These are phyloP conservation scores for Fonsecaea multimorphosa DNA, from an alignment of 2,329 filamentous ascomycete species.

Conservation along the genomic window DNA sequence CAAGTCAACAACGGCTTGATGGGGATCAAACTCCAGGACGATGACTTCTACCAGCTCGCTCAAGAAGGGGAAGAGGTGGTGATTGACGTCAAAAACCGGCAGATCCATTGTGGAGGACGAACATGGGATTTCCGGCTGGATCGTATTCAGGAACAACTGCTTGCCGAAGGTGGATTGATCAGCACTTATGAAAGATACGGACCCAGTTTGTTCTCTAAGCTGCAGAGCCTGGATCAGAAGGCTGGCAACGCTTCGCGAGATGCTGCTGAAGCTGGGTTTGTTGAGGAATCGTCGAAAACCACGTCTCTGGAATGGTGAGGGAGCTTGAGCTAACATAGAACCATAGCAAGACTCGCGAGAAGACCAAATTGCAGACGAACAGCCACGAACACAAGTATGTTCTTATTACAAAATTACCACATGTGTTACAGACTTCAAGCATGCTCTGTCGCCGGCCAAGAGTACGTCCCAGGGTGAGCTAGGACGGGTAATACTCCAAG, in stretches of 20 bases:
- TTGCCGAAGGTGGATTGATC: slow-evolving; percentile 20
- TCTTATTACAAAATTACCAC: neutral
- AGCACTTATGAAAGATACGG: slow-evolving; percentile 25
- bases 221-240: slow-evolving; percentile 19
- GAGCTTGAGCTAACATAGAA: neutral
- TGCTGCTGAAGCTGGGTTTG: neutral
- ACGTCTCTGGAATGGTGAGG: slow-evolving; percentile 11
- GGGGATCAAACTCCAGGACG: slow-evolving; percentile 18
- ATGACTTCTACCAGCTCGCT: slow-evolving; percentile 19
- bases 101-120: slow-evolving; percentile 14
- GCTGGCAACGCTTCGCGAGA: neutral
- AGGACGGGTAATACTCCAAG: slow-evolving; percentile 16
- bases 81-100: slow-evolving; percentile 19
- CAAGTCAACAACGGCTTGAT: slow-evolving; percentile 21
- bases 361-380: neutral
- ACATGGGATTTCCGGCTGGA: slow-evolving; percentile 19
- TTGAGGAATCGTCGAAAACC: neutral
- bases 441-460: neutral
- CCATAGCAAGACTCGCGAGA: neutral
- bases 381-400: neutral
- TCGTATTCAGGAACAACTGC: slow-evolving; percentile 25
- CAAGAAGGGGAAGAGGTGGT: slow-evolving; percentile 16
- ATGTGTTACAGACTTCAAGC: neutral
- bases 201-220: slow-evolving; percentile 17
- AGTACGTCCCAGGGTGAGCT: neutral